Evolutionary conservation across 192 early-diverging fungal genomes (phyloP), one percentile per base, ranked within the genome.

Genomic region (Coemansia sp.): DNA sequence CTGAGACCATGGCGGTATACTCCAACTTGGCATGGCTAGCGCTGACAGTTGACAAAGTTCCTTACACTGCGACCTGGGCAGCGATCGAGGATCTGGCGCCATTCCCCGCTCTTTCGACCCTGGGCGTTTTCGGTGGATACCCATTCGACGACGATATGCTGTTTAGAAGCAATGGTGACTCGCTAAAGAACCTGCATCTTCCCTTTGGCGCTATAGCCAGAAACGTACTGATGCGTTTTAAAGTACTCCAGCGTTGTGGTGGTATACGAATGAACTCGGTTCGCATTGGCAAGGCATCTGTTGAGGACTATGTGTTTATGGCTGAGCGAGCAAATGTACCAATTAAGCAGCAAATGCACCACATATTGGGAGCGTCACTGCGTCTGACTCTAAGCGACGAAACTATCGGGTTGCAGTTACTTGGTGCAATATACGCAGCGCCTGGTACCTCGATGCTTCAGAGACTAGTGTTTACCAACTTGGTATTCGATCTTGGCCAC

Each of bases 61-160:
- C 54, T 0, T 57, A 57, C 24, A 57, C 6, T 16, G 16, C 5
- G 54, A 57, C 16, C 31, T 57, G 54, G 54, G 16, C 10, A 14
- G 45, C 21, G 8, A 50, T 35, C 14, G 63, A 16, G 29, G 31
- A 35, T 7, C 14, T 33, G 31, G 54, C 16, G 17, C 54, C 54
- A 33, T 57, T 57, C 31, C 54, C 54, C 31, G 5, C 6, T 31
- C 31, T 57, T 3, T 57, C 31, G 14, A n/a, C 17, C 4, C 4
- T 57, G 54, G 54, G 16, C 11, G 29, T 57, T n/a, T 7, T 13
- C 14, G 54, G 54, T 5, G 54, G 54, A 34, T 57, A 57, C 16
- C 29, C 54, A 34, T 57, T 57, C 31, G 54, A 57, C 16, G 54
- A 57, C 29, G 54, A 57, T 17, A 7, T 57, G 54, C 33, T 57